Evolutionary conservation across 345 rosid species (phyloP).

Genomic region (Linum usitatissimum): DNA sequence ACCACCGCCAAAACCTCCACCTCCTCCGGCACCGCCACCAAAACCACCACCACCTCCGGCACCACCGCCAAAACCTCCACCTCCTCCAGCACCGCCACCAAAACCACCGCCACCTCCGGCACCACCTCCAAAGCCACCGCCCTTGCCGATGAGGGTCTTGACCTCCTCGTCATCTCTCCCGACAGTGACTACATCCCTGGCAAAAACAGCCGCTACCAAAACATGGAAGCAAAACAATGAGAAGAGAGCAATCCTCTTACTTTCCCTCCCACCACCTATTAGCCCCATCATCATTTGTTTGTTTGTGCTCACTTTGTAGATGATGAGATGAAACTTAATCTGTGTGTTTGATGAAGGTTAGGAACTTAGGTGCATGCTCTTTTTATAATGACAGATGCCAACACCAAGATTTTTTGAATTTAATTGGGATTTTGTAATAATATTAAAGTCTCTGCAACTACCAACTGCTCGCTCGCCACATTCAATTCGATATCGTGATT

Average conservation of each 20-base stretch:
- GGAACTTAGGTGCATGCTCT: too few relatives aligned
- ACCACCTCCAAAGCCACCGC: neutral
- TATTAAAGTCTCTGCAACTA: slow-evolving; percentile 29
- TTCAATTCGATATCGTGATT: slow-evolving; percentile 11
- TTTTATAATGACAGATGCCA: too few relatives aligned
- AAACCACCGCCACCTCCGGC: slow-evolving; percentile 3
- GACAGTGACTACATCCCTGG: slow-evolving; percentile 22
- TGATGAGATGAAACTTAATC: too few relatives aligned
- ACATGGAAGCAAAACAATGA: slow-evolving; percentile 38
- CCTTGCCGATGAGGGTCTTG: neutral
- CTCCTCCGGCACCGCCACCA: slow-evolving; percentile 6
- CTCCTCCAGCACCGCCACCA: too few relatives aligned
- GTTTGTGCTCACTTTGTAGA: slow-evolving; percentile 4
- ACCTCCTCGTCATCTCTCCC: slow-evolving; percentile 14
- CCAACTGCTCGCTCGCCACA: slow-evolving; percentile 24
- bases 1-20: neutral
- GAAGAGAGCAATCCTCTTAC: slow-evolving; percentile 20
- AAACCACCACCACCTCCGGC: slow-evolving; percentile 11
- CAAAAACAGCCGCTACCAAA: slow-evolving; percentile 31
- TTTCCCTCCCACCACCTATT: slow-evolving; percentile 3
- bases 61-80: slow-evolving; percentile 13
- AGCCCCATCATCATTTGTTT: slow-evolving; percentile 20
- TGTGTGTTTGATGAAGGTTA: too few relatives aligned
- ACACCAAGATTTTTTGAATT: neutral
- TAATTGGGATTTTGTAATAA: neutral